Base-by-base conservation (phyloP, 176 grass and related monocot genomes). In the Oryza australiensis region DNA sequence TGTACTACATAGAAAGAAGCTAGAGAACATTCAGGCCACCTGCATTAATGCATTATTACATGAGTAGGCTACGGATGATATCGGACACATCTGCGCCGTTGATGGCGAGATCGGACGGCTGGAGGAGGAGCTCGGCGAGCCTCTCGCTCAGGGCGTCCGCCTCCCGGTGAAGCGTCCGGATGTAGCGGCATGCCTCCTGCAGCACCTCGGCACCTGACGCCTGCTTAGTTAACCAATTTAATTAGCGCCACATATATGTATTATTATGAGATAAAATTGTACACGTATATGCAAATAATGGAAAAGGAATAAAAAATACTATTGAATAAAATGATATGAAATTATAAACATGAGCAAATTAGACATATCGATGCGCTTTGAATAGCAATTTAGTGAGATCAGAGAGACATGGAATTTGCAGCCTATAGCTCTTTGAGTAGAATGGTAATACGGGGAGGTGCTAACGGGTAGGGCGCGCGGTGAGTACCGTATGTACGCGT, bases 181-280 rank as follows among this genome's bases (percentile, higher is more conserved):
- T 89, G 74, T 91, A 85, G 77, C 38, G 81, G 70, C 85, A 88
- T 18, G 89, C 70, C 48, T 89, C 90, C 60, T 76, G 83, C 80
- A 89, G 70, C 43, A 81, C 74, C 68, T 75, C 63, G 20, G 69
- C 66, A 10, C 68, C 66, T 0, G 82, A 78, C 23, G 29, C 30
- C 89, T 84, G 45, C 23, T 53, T 16, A 16, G 16, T 48, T 1
- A 16, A 48, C 4, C 14, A 48, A 8, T 8, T 51, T 53, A 48
- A 48, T 51, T 51, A 7, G 49, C 12, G 14, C 55, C 12, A 11
- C 55, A 66, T 24, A 72, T 8, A 2, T 38, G 13, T 38, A 10
- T 67, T 8, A 33, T 27, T 20, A 12, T 26, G 13, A 2, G 1
- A 1, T 13, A 2, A 66, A 66, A 28, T 28, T 66, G 7, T 26